These are phyloP conservation scores for Cladosporium colombiae DNA, from an alignment of 2,329 filamentous ascomycete species.

Conservation along the genomic window DNA sequence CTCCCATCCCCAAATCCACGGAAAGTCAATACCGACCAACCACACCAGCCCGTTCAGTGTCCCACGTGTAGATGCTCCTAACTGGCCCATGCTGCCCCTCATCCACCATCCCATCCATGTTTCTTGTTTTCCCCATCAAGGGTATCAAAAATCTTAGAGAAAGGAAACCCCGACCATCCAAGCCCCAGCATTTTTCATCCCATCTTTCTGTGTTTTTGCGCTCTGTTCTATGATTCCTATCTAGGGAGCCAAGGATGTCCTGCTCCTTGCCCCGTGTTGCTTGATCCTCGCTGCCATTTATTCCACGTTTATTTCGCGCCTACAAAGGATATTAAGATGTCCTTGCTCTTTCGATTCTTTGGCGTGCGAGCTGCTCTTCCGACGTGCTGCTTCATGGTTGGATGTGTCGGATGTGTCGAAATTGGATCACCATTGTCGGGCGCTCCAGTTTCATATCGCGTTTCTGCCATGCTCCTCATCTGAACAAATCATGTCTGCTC, in stretches of 20 bases:
- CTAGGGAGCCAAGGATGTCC: background rate
- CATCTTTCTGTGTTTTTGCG: background rate
- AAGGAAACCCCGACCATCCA: background rate
- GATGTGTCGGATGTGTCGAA: no score
- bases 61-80: background rate
- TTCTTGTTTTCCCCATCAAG: background rate
- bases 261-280: background rate
- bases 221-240: background rate
- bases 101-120: constrained; percentile 4
- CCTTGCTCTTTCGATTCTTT: background rate
- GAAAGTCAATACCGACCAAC: background rate
- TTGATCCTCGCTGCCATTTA: background rate
- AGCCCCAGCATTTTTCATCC: background rate
- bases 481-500: constrained; percentile 40
- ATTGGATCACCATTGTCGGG: no score
- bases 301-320: background rate
- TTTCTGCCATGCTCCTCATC: constrained; percentile 24
- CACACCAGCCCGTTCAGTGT: background rate
- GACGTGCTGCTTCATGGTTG: background rate
- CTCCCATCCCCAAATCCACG: background rate
- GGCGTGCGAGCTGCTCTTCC: background rate
- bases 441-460: background rate
- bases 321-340: background rate
- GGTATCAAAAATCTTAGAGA: constrained; percentile 7
- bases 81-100: background rate